phyloP scores from a whole-genome alignment of 1,284 basidiomycete species.

The Ceratobasidium sp. region DNA sequence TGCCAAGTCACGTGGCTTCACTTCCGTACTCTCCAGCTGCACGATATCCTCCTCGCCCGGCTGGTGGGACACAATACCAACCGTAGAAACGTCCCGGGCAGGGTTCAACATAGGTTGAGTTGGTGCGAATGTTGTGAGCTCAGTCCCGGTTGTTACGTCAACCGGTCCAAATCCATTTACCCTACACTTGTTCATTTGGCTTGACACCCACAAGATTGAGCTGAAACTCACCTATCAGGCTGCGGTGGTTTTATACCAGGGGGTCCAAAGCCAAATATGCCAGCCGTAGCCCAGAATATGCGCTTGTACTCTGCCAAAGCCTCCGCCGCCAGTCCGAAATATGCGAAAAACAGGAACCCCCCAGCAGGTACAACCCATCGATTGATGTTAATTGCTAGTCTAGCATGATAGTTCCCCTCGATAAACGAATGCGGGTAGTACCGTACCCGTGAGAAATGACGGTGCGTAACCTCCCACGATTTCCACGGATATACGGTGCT shows the following conservation, averaged over 20 bases:
- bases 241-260: neutral
- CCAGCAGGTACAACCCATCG: slow-evolving; percentile 32
- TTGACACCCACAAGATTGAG: no score
- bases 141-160: no score
- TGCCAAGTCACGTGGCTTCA: no score
- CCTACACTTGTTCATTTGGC: no score
- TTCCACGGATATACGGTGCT: slow-evolving; percentile 62
- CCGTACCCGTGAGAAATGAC: slow-evolving; percentile 61
- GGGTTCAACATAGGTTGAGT: no score
- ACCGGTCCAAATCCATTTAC: no score
- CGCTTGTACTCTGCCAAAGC: slow-evolving; percentile 24
- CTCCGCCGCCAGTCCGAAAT: slow-evolving; percentile 45
- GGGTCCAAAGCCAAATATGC: neutral
- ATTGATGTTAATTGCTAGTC: slow-evolving; percentile 8
- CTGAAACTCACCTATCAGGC: neutral
- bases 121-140: no score
- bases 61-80: no score
- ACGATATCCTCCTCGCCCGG: no score
- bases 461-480: slow-evolving; percentile 69
- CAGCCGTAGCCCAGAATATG: slow-evolving; percentile 5
- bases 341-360: slow-evolving; percentile 46
- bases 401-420: neutral
- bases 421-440: slow-evolving; percentile 49
- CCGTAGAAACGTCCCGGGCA: no score
- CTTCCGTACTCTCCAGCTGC: no score